A percentile compares a stretch with the other conserved stretches of the same genome.
Conservation (phyloP, 1,139 yeast genomes). For the Blastobotrys indianensis region DNA sequence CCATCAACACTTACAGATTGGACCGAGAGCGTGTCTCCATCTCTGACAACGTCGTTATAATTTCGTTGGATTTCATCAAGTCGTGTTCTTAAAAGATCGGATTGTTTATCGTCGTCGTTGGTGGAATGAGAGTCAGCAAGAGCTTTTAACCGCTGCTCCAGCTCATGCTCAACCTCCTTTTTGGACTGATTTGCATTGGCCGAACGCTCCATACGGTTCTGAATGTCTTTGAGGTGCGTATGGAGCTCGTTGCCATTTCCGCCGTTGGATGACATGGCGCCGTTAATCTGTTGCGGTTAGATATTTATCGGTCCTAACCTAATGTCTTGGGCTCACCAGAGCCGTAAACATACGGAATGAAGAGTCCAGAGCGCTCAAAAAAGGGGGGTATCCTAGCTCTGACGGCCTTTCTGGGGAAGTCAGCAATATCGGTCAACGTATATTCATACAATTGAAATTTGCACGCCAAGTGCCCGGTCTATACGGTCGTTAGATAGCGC, state of each 20-base stretch:
- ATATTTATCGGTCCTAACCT: not conserved
- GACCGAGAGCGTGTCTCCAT: slow-evolving; percentile 5
- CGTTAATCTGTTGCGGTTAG: not conserved
- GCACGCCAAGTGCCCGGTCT: no score
- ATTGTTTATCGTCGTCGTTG: slow-evolving; percentile 8
- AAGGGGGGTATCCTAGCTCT: no score
- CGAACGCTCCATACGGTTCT: slow-evolving; percentile 16
- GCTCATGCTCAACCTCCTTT: slow-evolving; percentile 17
- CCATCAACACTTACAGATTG: not conserved
- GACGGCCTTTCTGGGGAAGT: no score
- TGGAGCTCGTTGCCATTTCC: slow-evolving; percentile 11
- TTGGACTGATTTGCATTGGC: slow-evolving; percentile 17
- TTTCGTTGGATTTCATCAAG: slow-evolving; percentile 16
- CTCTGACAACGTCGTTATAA: slow-evolving; percentile 17
- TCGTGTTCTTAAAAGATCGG: slow-evolving; percentile 12
- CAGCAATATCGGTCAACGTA: no score
- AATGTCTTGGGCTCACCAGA: no score
- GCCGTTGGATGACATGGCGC: slow-evolving; percentile 1
- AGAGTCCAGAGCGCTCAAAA: no score
- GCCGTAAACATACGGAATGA: no score
- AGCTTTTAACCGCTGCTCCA: slow-evolving; percentile 9
- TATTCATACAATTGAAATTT: no score
- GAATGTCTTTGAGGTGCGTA: slow-evolving; percentile 17
- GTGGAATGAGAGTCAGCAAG: not conserved
- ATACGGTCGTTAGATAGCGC: no score